These are phyloP conservation scores for Lactuca sativa DNA, from an alignment of 129 eudicot species.

Conservation along the genomic window DNA sequence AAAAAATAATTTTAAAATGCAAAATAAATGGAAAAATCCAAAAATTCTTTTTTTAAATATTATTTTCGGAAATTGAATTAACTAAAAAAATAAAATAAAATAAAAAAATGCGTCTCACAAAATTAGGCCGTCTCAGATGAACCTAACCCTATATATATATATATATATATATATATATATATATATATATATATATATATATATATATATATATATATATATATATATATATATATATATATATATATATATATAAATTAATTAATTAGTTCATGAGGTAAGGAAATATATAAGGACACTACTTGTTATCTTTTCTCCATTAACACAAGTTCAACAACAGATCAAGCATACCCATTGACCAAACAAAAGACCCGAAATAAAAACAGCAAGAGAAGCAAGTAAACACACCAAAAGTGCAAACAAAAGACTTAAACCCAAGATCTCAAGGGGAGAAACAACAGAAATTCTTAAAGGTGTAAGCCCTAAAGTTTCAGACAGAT, in stretches of 20 bases:
- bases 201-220: no score
- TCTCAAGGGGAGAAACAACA: constrained; percentile 16
- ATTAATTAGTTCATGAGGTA: background rate
- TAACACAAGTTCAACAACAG: constrained; percentile 22
- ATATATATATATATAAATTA: background rate
- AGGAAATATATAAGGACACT: constrained; percentile 16
- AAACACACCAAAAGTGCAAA: constrained; percentile 15
- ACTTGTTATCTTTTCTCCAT: constrained; percentile 21
- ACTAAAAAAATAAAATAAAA: no score
- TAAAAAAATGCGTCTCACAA: no score
- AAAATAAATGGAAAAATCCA: no score
- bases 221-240: background rate
- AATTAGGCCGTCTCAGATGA: no score
- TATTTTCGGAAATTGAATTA: no score
- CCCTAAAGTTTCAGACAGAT: constrained; percentile 10
- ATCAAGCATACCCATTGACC: constrained; percentile 21
- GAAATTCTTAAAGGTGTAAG: constrained; percentile 23
- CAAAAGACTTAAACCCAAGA: constrained; percentile 20
- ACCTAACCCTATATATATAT: no score
- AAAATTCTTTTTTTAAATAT: no score
- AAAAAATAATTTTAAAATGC: no score
- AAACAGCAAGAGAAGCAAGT: background rate
- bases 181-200: no score
- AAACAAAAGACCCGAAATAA: constrained; percentile 19
- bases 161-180: no score